phyloP scores from a whole-genome alignment of 2,329 filamentous ascomycete species.

The Raffaelea ambrosiae region DNA sequence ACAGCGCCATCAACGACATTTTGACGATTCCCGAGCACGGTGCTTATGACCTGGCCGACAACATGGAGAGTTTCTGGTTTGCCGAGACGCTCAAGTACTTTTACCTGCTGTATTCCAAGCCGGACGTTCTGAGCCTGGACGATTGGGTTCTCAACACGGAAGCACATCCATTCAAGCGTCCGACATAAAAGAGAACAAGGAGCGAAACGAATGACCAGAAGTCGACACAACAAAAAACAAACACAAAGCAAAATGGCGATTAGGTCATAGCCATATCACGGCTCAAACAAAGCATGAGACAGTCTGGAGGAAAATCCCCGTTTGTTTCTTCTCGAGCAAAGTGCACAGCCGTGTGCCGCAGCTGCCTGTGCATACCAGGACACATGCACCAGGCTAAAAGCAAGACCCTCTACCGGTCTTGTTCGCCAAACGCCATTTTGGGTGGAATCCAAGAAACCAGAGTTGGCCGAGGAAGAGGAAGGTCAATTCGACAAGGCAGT shows the following conservation, averaged over 20 bases:
- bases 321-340: no score
- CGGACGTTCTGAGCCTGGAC: slow-evolving; percentile 57
- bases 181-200: slow-evolving; percentile 16
- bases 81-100: slow-evolving; percentile 92
- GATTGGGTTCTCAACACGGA: slow-evolving; percentile 61
- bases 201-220: not conserved
- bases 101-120: slow-evolving; percentile 68
- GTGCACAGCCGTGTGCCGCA: no score
- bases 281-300: no score
- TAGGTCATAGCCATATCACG: no score
- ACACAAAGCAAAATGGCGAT: not conserved
- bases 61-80: slow-evolving; percentile 86
- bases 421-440: no score
- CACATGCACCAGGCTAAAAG: no score
- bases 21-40: slow-evolving; percentile 23
- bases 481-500: no score
- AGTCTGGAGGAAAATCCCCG: no score
- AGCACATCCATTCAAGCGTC: slow-evolving; percentile 49
- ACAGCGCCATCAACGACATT: slow-evolving; percentile 64
- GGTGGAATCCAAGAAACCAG: no score
- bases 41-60: slow-evolving; percentile 35
- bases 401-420: no score
- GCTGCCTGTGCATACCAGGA: no score
- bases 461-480: no score
- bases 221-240: not conserved